Base-by-base conservation (phyloP, 345 rosid species). In the Eucalyptus sideroxylon region DNA sequence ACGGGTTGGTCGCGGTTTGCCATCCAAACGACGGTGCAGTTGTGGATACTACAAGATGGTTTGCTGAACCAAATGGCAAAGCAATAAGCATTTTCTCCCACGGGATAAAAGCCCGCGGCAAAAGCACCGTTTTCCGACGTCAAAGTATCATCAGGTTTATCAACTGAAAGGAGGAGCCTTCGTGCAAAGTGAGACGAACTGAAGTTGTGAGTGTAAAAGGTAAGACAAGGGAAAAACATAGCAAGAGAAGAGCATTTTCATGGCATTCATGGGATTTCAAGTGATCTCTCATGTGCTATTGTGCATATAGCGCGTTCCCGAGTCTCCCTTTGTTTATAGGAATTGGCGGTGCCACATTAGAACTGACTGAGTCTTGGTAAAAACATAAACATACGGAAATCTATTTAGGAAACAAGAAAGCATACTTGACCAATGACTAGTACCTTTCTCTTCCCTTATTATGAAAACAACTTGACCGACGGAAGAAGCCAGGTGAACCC, bases 121-220 rank as follows among this genome's bases (percentile, higher is more conserved):
- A 60, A 60, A 60, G 69, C 69, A 27, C 69, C 4, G 2, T 60
- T 2, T 27, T 60, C 31, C 69, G 69, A 60, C 7, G 69, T 12
- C 69, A 60, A 0, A 44, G 90, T 59, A 23, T 90, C 56, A 2
- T 44, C 85, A 3, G 90, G 80, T 16, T 92, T 87, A 83, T 91
- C 90, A 26, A 91, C 93, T 5, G 93, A 91, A 50, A 92, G 89
- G 90, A 90, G 12, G 90, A 92, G 62, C 93, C 93, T 88, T 37
- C 45, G 10, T 51, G 31, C 14, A 92, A 31, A 53, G 69, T 60
- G 31, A 27, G 69, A 60, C n/a, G 77, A 80, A 34, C 24, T 34
- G 89, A 59, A 37, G 50, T 37, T 13, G 37, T 23, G n/a, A 37
- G 34, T 31, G 67, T n/a, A 65, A 55, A 87, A 17, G 27, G 53